Evolutionary conservation across 768 basidiomycete species (phyloP).

Genomic region (Cytidiella melzeri): DNA sequence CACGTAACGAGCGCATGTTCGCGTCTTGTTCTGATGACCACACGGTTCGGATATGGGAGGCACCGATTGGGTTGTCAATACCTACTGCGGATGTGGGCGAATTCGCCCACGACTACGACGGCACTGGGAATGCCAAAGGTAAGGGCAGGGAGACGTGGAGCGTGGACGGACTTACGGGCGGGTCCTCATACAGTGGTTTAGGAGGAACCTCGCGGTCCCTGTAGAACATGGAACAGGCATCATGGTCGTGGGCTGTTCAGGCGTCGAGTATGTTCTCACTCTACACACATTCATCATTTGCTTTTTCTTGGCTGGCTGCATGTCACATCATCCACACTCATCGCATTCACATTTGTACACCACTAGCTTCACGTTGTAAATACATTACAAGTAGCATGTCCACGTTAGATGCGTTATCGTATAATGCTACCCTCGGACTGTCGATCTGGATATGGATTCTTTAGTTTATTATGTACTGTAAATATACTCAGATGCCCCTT

Average conservation of each 20-base stretch:
- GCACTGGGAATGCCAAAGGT: conserved; percentile 57
- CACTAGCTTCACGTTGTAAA: conserved; percentile 9
- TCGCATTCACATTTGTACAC: conserved; percentile 13
- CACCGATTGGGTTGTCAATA: conserved; percentile 7
- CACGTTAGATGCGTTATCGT: conserved; percentile 10
- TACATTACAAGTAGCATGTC: conserved; percentile 5
- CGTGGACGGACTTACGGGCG: conserved; percentile 23
- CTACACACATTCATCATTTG: conserved; percentile 2
- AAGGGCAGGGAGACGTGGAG: conserved; percentile 47
- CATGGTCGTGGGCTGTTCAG: background rate
- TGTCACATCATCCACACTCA: conserved; percentile 5
- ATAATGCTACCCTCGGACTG: conserved; percentile 13
- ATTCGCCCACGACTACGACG: conserved; percentile 3
- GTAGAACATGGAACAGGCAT: conserved; percentile 6
- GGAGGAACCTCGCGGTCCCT: conserved; percentile 10
- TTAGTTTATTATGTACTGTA: background rate
- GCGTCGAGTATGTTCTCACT: conserved; percentile 8
- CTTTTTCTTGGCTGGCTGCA: conserved; percentile 13
- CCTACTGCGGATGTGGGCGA: conserved; percentile 9
- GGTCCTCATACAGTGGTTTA: conserved; percentile 12
- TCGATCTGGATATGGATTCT: conserved; percentile 1
- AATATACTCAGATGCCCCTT: background rate
- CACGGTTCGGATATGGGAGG: conserved; percentile 88
- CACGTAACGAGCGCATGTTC: conserved; percentile 82
- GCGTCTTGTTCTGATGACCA: conserved; percentile 94